Evolutionary conservation across 2,329 filamentous ascomycete genomes (phyloP).

Genomic region (Pezicula neosporulosa): DNA sequence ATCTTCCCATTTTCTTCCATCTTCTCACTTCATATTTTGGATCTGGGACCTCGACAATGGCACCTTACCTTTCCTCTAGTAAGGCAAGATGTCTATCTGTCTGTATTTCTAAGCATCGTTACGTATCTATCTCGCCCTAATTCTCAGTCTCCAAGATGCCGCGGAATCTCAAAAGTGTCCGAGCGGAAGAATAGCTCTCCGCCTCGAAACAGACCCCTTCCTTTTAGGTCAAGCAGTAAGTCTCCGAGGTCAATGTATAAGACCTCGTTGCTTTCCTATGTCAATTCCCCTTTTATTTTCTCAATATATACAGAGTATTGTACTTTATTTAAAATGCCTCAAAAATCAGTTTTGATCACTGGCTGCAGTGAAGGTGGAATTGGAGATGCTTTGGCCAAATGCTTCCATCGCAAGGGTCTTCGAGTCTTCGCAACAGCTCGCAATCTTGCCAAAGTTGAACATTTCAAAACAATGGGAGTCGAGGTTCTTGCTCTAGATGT

Average conservation of each 20-base stretch:
- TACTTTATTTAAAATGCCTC: slow-evolving; percentile 11
- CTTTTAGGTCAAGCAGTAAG: no score
- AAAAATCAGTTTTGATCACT: slow-evolving; percentile 28
- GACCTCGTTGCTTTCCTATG: not conserved
- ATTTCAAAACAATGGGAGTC: slow-evolving; percentile 18
- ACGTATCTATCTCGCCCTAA: no score
- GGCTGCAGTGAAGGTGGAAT: slow-evolving; percentile 24
- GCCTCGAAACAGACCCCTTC: no score
- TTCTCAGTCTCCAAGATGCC: no score
- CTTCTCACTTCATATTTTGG: no score
- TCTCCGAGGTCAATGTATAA: not conserved
- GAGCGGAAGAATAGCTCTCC: no score
- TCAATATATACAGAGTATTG: not conserved
- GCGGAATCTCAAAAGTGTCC: no score
- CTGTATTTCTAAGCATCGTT: no score
- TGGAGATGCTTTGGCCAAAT: slow-evolving; percentile 30
- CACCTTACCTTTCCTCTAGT: no score
- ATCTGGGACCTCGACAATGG: no score
- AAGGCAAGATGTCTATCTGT: no score
- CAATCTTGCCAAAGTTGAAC: slow-evolving; percentile 26
- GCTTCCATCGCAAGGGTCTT: slow-evolving; percentile 29
- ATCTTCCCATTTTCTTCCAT: no score
- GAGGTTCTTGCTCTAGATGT: slow-evolving; percentile 34
- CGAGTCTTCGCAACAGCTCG: slow-evolving; percentile 35
- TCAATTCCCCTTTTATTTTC: not conserved